A percentile compares a stretch with the other conserved stretches of the same genome.
These are phyloP conservation scores for Echium plantagineum DNA, from an alignment of 257 asterid genomes.

Conservation along the genomic window DNA sequence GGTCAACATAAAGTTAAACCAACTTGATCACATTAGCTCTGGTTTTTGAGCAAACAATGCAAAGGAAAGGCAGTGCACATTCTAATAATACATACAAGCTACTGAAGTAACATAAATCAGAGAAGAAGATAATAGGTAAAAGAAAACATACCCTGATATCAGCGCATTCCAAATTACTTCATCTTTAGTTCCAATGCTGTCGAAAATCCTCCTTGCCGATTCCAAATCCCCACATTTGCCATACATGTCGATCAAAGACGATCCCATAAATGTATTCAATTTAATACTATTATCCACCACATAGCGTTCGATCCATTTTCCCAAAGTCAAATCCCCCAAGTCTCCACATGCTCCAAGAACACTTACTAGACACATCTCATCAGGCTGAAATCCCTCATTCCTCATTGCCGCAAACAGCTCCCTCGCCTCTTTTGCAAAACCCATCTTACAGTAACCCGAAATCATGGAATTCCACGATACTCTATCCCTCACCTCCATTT, in stretches of 20 bases:
- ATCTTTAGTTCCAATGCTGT: conserved; percentile 36
- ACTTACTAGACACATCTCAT: conserved; percentile 72
- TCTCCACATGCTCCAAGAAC: conserved; percentile 81
- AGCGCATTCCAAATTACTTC: conserved; percentile 81
- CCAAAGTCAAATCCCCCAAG: conserved; percentile 57
- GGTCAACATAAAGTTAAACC: background rate
- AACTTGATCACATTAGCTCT: background rate
- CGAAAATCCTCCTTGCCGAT: conserved; percentile 52
- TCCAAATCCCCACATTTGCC: conserved; percentile 79
- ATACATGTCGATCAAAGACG: conserved; percentile 72
- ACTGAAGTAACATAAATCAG: conserved; percentile 2
- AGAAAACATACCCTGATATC: conserved; percentile 55
- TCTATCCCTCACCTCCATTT: conserved; percentile 53
- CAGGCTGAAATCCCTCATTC: conserved; percentile 49
- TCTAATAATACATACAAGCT: background rate
- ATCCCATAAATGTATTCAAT: conserved; percentile 55
- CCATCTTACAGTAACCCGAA: conserved; percentile 60
- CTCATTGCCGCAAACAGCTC: conserved; percentile 57
- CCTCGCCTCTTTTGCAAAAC: conserved; percentile 57
- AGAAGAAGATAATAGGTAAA: background rate
- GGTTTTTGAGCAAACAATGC: too few relatives aligned
- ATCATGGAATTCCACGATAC: conserved; percentile 88
- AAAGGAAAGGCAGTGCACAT: background rate
- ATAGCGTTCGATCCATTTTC: conserved; percentile 42
- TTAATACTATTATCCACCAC: conserved; percentile 34